Evolutionary conservation across 2,329 filamentous ascomycete genomes (phyloP), one percentile per base, ranked within the genome.

Genomic region (Nemania bipapillata): DNA sequence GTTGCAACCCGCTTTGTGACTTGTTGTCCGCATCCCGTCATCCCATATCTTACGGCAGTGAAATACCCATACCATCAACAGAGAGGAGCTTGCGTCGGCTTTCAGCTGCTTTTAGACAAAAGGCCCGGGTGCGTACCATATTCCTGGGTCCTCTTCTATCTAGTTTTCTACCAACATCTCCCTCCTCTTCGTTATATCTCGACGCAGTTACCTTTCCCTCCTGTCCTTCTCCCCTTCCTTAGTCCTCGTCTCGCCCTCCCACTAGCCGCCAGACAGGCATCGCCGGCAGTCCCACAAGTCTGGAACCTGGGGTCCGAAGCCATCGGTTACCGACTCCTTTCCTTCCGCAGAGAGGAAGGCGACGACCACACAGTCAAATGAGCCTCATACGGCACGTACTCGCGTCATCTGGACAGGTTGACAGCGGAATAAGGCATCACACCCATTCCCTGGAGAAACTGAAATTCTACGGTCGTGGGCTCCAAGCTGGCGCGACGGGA

Each of bases 61-160:
- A 47, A 66, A 53, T 60, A 65, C 57, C 47, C 28, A 56, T 65
- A 57, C 62, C 66, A 45, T 61, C 62, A 42, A 71, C 66, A 60
- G 59, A 67, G 68, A 66, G 28, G 63, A 50, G 65, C 54, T 63
- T 67, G 62, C 59, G 61, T 62, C 65, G 66, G 62, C 57, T 61
- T 40, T 60, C 68, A 74, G 71, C 73, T 75, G 70, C 69, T 74
- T 75, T 74, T 69, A 75, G 72, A 72, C 73, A 74, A 74, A 74
- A 75, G 66, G 71, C 74, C 74, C 68, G 72, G n/a, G 65, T 72
- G 71, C 63, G 73, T 77, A 75, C 75, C 75, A 68, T 74, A 71
- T 73, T 68, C 74, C 74, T 77, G 74, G 75, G 75, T 76, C 71
- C 71, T 66, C 59, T 73, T 70, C 65, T 63, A 47, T 52, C 67